Evolutionary conservation across 495 filamentous ascomycete species (phyloP).

Genomic region (Aspergillus hancockii): DNA sequence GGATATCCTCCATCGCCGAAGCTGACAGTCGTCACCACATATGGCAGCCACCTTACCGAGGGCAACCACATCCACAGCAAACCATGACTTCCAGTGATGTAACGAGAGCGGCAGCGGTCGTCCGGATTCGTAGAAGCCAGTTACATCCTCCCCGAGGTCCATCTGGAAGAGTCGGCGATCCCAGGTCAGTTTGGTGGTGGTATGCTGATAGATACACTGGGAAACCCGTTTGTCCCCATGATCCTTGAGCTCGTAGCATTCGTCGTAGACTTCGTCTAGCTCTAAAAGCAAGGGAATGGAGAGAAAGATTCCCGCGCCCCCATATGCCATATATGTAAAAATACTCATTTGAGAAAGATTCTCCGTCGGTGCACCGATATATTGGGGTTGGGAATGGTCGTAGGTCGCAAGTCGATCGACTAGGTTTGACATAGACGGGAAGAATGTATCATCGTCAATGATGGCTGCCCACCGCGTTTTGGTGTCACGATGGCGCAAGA

Average conservation of each 20-base stretch:
- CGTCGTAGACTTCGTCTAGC: conserved; percentile 36
- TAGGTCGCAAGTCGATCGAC: conserved; percentile 45
- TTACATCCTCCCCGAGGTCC: conserved; percentile 50
- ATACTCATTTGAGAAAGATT: conserved; percentile 46
- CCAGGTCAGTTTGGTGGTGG: conserved; percentile 48
- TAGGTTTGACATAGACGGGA: conserved; percentile 52
- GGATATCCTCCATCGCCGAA: background rate
- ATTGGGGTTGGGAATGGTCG: conserved; percentile 48
- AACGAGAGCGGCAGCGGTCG: conserved; percentile 51
- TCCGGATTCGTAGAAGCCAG: conserved; percentile 59
- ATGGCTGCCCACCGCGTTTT: conserved; percentile 54
- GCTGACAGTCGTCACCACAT: conserved; percentile 47
- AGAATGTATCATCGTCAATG: conserved; percentile 73
- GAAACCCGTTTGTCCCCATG: conserved; percentile 48
- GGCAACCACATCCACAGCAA: conserved; percentile 50
- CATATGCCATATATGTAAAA: conserved; percentile 51
- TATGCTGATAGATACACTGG: conserved; percentile 54
- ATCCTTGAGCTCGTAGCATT: conserved; percentile 39
- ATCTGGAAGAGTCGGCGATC: conserved; percentile 53
- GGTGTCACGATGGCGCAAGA: conserved; percentile 25
- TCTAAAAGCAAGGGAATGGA: conserved; percentile 48
- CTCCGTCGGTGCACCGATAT: conserved; percentile 58
- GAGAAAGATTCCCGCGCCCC: conserved; percentile 61
- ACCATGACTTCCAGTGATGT: conserved; percentile 61
- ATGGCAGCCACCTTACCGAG: conserved; percentile 49